phyloP scores from a whole-genome alignment of 768 basidiomycete species.

The Mycena kentingensis region DNA sequence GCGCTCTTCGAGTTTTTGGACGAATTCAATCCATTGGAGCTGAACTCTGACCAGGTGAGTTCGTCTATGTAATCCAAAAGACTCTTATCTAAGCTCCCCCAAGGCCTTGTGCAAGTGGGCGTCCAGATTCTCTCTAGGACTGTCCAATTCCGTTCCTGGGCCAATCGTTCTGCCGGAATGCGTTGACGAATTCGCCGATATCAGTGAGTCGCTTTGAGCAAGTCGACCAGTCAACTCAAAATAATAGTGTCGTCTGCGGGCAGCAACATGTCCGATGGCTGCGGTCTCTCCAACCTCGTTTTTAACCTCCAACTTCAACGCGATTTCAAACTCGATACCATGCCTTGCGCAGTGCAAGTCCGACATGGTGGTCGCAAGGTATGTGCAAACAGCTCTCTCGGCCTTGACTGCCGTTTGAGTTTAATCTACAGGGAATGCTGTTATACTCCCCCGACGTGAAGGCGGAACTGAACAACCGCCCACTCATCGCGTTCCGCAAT shows the following conservation, averaged over 20 bases:
- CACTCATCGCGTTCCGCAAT: slow-evolving; percentile 17
- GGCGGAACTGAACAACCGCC: background rate
- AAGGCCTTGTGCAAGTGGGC: slow-evolving; percentile 56
- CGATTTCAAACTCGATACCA: slow-evolving; percentile 36
- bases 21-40: slow-evolving; percentile 54
- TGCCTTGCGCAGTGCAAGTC: slow-evolving; percentile 53
- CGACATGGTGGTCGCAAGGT: slow-evolving; percentile 53
- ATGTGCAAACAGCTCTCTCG: background rate
- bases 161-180: slow-evolving; percentile 39
- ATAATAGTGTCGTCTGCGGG: slow-evolving; percentile 29
- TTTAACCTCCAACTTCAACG: slow-evolving; percentile 37
- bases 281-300: slow-evolving; percentile 46
- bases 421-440: slow-evolving; percentile 20
- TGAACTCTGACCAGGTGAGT: slow-evolving; percentile 54
- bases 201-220: slow-evolving; percentile 38
- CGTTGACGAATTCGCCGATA: slow-evolving; percentile 46
- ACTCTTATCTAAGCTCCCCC: background rate
- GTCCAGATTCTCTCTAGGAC: slow-evolving; percentile 59
- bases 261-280: slow-evolving; percentile 60
- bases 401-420: background rate
- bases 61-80: no score
- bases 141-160: slow-evolving; percentile 68
- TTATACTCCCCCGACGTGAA: slow-evolving; percentile 3
- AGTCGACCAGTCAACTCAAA: background rate
- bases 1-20: slow-evolving; percentile 51